These are phyloP conservation scores for Melaleuca quinquenervia DNA, from an alignment of 345 rosid genomes.

Conservation along the genomic window DNA sequence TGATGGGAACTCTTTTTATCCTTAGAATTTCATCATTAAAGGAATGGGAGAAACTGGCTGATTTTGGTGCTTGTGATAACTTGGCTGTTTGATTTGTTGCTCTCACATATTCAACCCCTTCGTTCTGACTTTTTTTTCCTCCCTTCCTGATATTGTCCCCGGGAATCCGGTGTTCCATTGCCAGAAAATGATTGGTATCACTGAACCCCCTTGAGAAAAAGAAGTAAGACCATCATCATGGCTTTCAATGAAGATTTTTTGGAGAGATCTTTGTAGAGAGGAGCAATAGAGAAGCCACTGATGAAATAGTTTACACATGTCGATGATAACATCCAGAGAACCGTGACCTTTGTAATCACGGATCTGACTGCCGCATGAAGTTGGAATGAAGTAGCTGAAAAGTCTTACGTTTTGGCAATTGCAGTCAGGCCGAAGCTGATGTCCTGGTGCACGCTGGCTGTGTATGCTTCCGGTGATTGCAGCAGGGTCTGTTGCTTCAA, in stretches of 20 bases:
- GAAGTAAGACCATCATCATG: not conserved
- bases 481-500: not conserved
- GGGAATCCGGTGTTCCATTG: not conserved
- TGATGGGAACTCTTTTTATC: not conserved
- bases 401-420: not conserved
- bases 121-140: not conserved
- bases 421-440: not conserved
- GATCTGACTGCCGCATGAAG: not conserved
- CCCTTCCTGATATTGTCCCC: not conserved
- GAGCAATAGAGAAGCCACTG: not conserved
- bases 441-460: not conserved
- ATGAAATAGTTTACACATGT: not conserved
- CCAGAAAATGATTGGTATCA: not conserved
- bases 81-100: not conserved
- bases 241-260: not conserved
- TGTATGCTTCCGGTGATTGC: not conserved
- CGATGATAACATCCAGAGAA: too few species aligned
- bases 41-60: not conserved
- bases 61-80: not conserved
- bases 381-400: not conserved
- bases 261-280: not conserved
- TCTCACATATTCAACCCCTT: not conserved
- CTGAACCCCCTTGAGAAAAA: not conserved
- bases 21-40: not conserved
- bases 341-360: too few species aligned